Base-by-base conservation (phyloP, 352 stramenopile species). In the Pythium plurisporium region DNA sequence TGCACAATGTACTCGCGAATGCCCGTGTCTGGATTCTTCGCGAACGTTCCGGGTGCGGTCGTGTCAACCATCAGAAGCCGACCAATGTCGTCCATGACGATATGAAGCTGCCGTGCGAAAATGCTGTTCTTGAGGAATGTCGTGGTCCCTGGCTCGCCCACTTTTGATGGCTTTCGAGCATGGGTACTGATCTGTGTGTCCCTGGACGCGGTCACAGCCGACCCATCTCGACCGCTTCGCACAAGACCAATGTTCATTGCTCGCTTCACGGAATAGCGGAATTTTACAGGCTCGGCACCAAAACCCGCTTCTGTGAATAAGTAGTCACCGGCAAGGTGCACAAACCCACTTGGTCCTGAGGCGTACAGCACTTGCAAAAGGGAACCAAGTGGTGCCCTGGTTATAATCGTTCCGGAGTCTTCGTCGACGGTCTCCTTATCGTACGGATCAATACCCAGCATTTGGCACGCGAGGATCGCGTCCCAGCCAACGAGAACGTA, bases 401-500 rank as follows among this genome's bases (percentile, higher is more conserved):
- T 70, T 5, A 37, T 40, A 0, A 59, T 63, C 22, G 65, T 52
- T 4, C 60, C n/a, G n/a, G n/a, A n/a, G n/a, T n/a, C 59, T 14
- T 68, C 40, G 14, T 63, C 54, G 2, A 76, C 46, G 14, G 62
- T 43, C 2, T 47, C 29, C 0, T 51, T 43, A 27, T 76, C 54
- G 50, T 57, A 59, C 12, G 70, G 70, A 57, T 79, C 70, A 27
- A 82, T 68, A 0, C 70, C 73, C 1, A 82, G 53, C 9, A 61
- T 63, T 22, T 79, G 57, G 19, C 67, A 48, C 4, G 59, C 57
- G 25, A 79, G 37, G 30, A 76, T 66, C 8, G 61, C 55, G 25
- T 82, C 73, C 73, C 73, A 82, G 3, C 70, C 73, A 5, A 79
- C 70, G 11, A 82, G 53, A 5, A 69, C 11, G 29, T 72, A 82